Evolutionary conservation across 1,284 basidiomycete genomes (phyloP).

Genomic region (Trichosporon sp.): DNA sequence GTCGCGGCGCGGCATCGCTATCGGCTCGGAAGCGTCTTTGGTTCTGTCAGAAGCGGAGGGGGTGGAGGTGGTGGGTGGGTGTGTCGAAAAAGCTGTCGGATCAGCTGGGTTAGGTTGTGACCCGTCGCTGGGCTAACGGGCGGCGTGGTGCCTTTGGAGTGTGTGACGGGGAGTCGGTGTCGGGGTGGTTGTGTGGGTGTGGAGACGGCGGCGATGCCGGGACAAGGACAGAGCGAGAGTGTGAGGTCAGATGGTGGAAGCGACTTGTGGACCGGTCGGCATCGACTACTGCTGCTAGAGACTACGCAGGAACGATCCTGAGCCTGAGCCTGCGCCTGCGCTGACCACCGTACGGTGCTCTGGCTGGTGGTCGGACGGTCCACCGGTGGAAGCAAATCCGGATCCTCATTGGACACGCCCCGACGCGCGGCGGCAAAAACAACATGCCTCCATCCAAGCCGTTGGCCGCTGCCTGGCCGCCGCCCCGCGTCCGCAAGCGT

Average conservation of each 20-base stretch:
- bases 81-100: background rate
- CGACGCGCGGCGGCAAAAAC: conserved; percentile 17
- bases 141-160: background rate
- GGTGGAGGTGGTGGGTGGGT: conserved; percentile 2
- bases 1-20: conserved; percentile 51
- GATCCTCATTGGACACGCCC: background rate
- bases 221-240: background rate
- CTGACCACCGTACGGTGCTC: too few relatives aligned
- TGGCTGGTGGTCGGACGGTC: background rate
- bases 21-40: background rate
- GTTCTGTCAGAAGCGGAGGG: background rate
- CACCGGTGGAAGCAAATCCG: conserved; percentile 8
- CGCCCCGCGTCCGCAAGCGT: background rate
- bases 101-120: background rate
- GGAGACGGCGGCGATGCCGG: too few relatives aligned
- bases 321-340: too few relatives aligned
- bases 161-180: background rate
- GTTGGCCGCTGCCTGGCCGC: too few relatives aligned
- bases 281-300: too few relatives aligned
- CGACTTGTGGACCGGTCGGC: background rate
- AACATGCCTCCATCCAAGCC: background rate
- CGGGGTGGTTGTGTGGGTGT: background rate
- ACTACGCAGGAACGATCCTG: background rate
- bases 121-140: background rate
- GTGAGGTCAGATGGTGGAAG: background rate